phyloP scores from a whole-genome alignment of 2,329 filamentous ascomycete genomes.

The Cytospora piceicola region DNA sequence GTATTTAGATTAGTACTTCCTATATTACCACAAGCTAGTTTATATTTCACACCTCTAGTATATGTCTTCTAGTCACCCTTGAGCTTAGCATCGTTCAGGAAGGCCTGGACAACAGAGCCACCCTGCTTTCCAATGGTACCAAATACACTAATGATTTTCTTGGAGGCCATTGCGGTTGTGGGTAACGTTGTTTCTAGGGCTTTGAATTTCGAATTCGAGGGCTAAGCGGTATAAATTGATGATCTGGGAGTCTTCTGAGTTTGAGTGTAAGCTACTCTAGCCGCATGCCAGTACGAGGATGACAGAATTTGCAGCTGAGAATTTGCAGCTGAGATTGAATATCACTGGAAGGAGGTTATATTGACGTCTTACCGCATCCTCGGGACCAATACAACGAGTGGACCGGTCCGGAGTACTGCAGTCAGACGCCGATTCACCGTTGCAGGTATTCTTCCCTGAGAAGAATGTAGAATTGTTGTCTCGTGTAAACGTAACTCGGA shows the following conservation, averaged over 20 bases:
- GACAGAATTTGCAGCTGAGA: not conserved
- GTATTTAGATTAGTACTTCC: too few species aligned
- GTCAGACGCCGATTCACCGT: too few species aligned
- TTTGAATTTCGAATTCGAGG: not conserved
- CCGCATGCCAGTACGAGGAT: too few species aligned
- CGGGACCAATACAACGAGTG: not conserved
- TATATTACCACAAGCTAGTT: too few species aligned
- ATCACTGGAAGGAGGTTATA: not conserved
- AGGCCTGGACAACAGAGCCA: slow-evolving; percentile 54
- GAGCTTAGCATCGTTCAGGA: slow-evolving; percentile 45
- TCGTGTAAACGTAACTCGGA: not conserved
- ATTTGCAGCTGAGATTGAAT: not conserved
- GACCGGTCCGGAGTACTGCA: too few species aligned
- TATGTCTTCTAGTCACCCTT: too few species aligned
- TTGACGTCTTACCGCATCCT: not conserved
- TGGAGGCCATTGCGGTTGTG: slow-evolving; percentile 21
- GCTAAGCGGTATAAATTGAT: not conserved
- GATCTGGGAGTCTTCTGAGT: too few species aligned
- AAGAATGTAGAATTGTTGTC: too few species aligned
- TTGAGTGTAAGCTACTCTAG: too few species aligned
- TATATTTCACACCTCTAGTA: too few species aligned
- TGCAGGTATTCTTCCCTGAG: too few species aligned
- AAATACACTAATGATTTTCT: slow-evolving; percentile 58
- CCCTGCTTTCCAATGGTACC: slow-evolving; percentile 66
- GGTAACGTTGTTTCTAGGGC: not conserved